Evolutionary conservation across 2,329 filamentous ascomycete species (phyloP).

Genomic region (Bisporella sp.): DNA sequence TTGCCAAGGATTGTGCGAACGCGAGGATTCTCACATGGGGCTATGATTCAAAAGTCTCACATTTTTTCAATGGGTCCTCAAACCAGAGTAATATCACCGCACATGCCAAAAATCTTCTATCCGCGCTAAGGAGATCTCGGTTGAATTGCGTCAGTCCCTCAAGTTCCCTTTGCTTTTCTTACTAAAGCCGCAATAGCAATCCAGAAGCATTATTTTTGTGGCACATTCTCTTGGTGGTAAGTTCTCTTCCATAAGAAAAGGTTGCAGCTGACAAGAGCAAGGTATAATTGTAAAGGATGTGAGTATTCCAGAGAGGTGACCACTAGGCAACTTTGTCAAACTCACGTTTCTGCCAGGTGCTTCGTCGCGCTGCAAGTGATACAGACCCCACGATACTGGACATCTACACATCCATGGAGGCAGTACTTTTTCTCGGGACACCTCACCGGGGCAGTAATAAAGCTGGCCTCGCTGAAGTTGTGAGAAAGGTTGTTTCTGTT

Average conservation of each 20-base stretch:
- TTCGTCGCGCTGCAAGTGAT: conserved; percentile 6
- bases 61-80: conserved; percentile 12
- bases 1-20: conserved; percentile 12
- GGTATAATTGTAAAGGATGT: conserved; percentile 17
- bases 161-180: background rate
- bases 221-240: conserved; percentile 19
- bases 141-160: conserved; percentile 8
- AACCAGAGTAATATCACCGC: conserved; percentile 14
- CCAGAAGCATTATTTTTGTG: conserved; percentile 14
- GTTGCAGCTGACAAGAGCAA: conserved; percentile 2
- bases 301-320: background rate
- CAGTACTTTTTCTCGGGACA: conserved; percentile 26
- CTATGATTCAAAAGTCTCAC: conserved; percentile 16
- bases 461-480: conserved; percentile 16
- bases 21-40: conserved; percentile 15
- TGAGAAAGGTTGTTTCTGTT: conserved; percentile 14
- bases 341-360: conserved; percentile 7
- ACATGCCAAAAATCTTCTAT: conserved; percentile 12
- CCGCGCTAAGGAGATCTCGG: conserved; percentile 7
- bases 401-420: conserved; percentile 11
- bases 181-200: conserved; percentile 4
- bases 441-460: conserved; percentile 25
- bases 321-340: background rate
- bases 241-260: background rate
- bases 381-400: conserved; percentile 1